Percentiles rank a stretch among this genome's conserved stretches.
These are phyloP conservation scores for Boletus coccyginus DNA, from an alignment of 768 basidiomycete species.

Conservation along the genomic window DNA sequence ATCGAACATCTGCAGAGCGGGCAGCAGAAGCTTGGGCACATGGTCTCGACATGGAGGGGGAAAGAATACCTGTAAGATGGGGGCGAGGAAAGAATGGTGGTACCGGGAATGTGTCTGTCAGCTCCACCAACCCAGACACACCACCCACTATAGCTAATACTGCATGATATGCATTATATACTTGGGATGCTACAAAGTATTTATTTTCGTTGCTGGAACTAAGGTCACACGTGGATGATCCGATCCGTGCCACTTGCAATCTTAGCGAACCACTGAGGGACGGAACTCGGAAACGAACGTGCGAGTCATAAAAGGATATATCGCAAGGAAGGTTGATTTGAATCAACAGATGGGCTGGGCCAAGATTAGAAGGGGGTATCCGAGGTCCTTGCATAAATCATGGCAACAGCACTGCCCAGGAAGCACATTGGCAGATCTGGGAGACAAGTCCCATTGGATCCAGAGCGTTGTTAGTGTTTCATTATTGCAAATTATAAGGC, in stretches of 20 bases:
- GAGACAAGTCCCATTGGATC: not conserved
- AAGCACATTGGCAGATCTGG: too few relatives aligned
- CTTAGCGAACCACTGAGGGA: not conserved
- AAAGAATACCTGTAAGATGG: constrained; percentile 79
- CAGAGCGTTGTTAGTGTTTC: not conserved
- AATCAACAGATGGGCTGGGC: too few relatives aligned
- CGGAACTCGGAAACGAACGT: constrained; percentile 40
- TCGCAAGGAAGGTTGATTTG: too few relatives aligned
- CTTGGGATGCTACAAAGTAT: not conserved
- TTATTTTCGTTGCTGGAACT: not conserved
- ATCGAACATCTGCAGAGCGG: constrained; percentile 76
- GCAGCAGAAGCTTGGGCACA: constrained; percentile 90
- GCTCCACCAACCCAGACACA: not conserved
- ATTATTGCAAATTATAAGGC: not conserved
- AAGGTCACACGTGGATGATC: not conserved
- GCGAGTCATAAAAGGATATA: constrained; percentile 38
- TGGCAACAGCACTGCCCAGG: too few relatives aligned
- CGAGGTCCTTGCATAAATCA: too few relatives aligned
- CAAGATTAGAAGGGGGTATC: too few relatives aligned
- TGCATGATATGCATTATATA: constrained; percentile 12
- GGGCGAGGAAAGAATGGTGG: constrained; percentile 64
- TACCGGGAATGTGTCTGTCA: constrained; percentile 32
- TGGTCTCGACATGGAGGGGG: constrained; percentile 83
- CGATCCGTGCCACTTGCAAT: not conserved
- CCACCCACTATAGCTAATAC: constrained; percentile 5